Base-by-base conservation (phyloP, 352 stramenopile genomes). In the Phytophthora ramorum region DNA sequence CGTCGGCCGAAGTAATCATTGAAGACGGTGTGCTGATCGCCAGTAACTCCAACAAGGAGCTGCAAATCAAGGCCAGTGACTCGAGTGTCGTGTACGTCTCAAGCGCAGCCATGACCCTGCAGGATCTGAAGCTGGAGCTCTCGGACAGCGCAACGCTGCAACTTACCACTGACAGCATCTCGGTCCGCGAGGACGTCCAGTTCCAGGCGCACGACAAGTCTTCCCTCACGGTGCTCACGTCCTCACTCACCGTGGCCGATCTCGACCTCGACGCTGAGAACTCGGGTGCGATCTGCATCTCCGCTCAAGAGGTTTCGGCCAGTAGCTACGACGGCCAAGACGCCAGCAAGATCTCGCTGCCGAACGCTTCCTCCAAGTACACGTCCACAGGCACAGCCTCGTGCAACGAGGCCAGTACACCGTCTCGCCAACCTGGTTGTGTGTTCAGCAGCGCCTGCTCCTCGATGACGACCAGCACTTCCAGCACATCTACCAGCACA, bases 311-410 rank as follows among this genome's bases (percentile, higher is more conserved):
- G 5, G 17, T 76, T 6, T 56, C 30, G 5, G 69, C 69, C 48
- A 65, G 62, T 6, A 69, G 20, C 40, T 70, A 58, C 26, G 69
- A 76, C 24, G 63, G 60, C 13, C 16, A 76, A 30, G 44, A 54
- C 0, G 38, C 44, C 32, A 74, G 49, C 34, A 63, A 59, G 28
- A 72, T 74, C 19, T 77, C 69, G 40, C 55, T 77, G 38, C 69
- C 69, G 10, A 67, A 74, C 45, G 57, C 69, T 9, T 74, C 57
- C 4, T 58, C 49, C 55, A 77, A 77, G 45, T 74, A 71, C 51
- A 58, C 49, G 5, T 58, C 69, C 14, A 69, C 55, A 0, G 65
- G 69, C 1, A 56, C 58, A 3, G 14, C 20, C 1, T 49, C 44
- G 30, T 74, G 69, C 10, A 43, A 59, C 3, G 41, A 73, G 45